Conservation (phyloP, 2,329 filamentous ascomycete genomes). For the Cordyceps fumosorosea region DNA sequence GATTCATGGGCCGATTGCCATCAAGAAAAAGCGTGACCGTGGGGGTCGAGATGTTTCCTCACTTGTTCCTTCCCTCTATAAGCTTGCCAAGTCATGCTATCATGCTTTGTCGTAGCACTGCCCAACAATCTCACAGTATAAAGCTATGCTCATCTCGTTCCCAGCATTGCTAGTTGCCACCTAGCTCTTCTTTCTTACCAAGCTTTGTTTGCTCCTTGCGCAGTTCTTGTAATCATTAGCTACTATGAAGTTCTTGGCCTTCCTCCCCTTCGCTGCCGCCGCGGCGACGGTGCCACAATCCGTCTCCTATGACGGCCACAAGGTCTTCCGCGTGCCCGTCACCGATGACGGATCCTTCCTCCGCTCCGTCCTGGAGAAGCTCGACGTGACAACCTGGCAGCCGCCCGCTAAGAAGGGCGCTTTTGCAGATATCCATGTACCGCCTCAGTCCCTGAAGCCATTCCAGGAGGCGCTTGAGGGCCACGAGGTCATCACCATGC, state of each 20-base stretch:
- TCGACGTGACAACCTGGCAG: conserved; percentile 33
- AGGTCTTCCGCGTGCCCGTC: conserved; percentile 37
- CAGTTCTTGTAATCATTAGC: background rate
- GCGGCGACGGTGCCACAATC: conserved; percentile 12
- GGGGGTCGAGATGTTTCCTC: background rate
- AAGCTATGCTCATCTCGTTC: background rate
- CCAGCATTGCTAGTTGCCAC: background rate
- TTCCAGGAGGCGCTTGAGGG: conserved; percentile 27
- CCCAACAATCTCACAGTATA: background rate
- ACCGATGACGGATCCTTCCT: conserved; percentile 24
- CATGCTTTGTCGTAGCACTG: background rate
- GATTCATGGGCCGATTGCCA: background rate
- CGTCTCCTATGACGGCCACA: conserved; percentile 37
- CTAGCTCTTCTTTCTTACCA: no score
- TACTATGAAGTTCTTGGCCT: conserved; percentile 1
- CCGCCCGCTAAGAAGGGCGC: conserved; percentile 27
- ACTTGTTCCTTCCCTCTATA: background rate
- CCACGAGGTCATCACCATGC: conserved; percentile 29
- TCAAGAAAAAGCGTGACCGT: background rate
- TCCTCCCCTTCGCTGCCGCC: background rate
- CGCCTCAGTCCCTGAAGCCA: conserved; percentile 25
- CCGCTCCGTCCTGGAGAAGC: conserved; percentile 27
- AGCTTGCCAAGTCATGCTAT: background rate
- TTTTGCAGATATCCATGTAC: conserved; percentile 35
- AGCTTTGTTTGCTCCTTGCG: background rate